Conservation (phyloP, 768 basidiomycete species). For the Candolleomyces eurysporus region DNA sequence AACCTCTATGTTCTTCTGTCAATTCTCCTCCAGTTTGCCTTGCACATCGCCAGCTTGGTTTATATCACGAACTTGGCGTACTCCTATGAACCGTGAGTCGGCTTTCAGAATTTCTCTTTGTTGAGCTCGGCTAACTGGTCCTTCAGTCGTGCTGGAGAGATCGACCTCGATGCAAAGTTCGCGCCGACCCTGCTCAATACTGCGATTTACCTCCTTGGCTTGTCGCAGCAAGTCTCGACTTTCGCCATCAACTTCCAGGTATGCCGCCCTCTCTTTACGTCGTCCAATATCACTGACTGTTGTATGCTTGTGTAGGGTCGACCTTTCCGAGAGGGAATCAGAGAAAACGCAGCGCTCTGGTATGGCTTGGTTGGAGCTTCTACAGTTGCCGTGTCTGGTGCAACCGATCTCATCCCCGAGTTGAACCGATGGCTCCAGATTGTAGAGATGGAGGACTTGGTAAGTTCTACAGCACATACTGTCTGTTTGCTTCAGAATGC, state of each 20-base stretch:
- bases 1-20: constrained; percentile 93
- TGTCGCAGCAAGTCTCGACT: constrained; percentile 97
- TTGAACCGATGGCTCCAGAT: constrained; percentile 96
- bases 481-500: background rate
- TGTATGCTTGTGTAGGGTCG: constrained; percentile 60
- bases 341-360: constrained; percentile 91
- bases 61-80: constrained; percentile 92
- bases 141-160: constrained; percentile 59
- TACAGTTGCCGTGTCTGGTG: constrained; percentile 88
- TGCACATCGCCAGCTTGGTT: constrained; percentile 87
- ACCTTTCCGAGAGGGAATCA: constrained; percentile 97
- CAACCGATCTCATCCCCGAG: constrained; percentile 94
- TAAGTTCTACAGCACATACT: constrained; percentile 49
- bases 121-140: constrained; percentile 6
- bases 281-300: background rate
- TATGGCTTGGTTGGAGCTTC: constrained; percentile 90
- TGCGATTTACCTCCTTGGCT: constrained; percentile 91
- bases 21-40: constrained; percentile 87
- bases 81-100: constrained; percentile 66
- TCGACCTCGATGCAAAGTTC: constrained; percentile 96
- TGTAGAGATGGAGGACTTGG: constrained; percentile 79
- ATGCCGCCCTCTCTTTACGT: constrained; percentile 12
- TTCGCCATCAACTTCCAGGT: constrained; percentile 98
- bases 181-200: constrained; percentile 94
- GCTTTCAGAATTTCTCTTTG: background rate